Base-by-base conservation (phyloP, 108 stramenopile species). In the Mediolabrus comicus region DNA sequence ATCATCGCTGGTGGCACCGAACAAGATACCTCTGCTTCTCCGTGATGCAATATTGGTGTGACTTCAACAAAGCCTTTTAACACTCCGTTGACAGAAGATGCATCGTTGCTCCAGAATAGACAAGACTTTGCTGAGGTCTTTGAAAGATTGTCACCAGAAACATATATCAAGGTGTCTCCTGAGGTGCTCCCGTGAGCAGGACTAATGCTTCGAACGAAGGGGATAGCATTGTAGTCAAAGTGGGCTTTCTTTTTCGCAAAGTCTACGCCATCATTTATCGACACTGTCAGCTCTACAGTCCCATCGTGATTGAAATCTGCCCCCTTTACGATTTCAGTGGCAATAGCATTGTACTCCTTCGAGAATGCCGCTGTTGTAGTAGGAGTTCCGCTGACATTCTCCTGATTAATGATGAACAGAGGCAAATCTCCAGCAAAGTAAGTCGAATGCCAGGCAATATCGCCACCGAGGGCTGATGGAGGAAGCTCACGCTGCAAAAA, bases 181-280 rank as follows among this genome's bases (percentile, higher is more conserved):
- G 17, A 19, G 31, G 54, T 56, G 22, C 86, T 84, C 5, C 90
- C 92, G 33, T 77, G 86, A 11, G 65, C 57, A 0, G 92, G 92
- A 6, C 25, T 25, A 19, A 93, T 59, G 25, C 53, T 59, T 14
- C 28, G 29, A 12, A 90, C 81, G 31, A 51, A 64, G 3, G 80
- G 73, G n/a, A 84, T 51, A 9, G 92, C 66, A 19, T 84, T 54
- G 57, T 88, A 92, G n/a, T 52, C 52, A 55, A 82, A 92, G 16
- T 6, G 34, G 27, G 36, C 4, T 13, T 76, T 59, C n/a, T 32
- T 55, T 9, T 11, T 39, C 30, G 88, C 74, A 59, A 63, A 89
- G 59, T 92, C 90, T 8, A 66, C 69, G 9, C 88, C 89, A n/a
- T 49, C 67, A 49, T 92, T 92, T 22, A 73, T 62, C 9, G 87